These are phyloP conservation scores for Microdochium nivale DNA, from an alignment of 2,329 filamentous ascomycete species.

Conservation along the genomic window DNA sequence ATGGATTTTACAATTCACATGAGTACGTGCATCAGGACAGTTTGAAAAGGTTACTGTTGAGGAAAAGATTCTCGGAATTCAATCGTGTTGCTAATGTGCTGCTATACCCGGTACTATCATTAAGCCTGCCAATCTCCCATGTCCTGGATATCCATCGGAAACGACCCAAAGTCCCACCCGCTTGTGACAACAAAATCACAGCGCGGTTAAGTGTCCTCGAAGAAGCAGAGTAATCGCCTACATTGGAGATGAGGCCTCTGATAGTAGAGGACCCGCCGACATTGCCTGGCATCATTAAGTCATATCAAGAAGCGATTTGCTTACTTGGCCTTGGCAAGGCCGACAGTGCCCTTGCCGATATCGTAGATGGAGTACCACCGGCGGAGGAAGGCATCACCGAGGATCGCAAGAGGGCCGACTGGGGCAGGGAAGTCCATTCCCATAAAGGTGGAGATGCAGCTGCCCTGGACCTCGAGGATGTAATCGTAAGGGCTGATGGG, in stretches of 20 bases:
- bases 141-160: no score
- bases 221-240: not conserved
- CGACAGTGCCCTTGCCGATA: conserved; percentile 79
- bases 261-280: no score
- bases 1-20: no score
- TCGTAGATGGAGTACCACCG: conserved; percentile 96
- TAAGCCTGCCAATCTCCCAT: not conserved
- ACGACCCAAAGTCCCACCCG: not conserved
- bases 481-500: conserved; percentile 84
- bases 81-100: not conserved
- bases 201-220: not conserved
- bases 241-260: no score
- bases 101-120: not conserved
- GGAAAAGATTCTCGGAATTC: not conserved
- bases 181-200: not conserved
- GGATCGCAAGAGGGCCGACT: conserved; percentile 84
- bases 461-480: conserved; percentile 89
- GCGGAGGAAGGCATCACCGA: conserved; percentile 80
- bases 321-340: conserved; percentile 74
- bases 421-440: conserved; percentile 89
- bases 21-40: no score
- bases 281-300: not conserved
- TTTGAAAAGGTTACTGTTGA: no score
- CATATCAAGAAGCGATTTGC: conserved; percentile 7
- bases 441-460: conserved; percentile 96